Conservation (phyloP, 106 monocot genomes). For the Dactylorhiza incarnata region DNA sequence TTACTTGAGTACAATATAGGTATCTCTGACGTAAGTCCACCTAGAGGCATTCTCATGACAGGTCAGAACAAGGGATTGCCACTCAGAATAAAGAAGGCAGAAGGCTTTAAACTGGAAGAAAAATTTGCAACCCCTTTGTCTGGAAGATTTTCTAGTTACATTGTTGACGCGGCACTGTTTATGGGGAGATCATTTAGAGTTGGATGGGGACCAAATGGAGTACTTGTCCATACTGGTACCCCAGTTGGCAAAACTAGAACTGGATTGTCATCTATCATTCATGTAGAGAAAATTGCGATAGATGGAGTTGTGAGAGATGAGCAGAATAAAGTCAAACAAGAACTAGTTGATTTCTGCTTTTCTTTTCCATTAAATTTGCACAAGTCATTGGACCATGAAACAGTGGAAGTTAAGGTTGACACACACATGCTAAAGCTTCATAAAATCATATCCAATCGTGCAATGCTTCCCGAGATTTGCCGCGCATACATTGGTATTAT, state of each 20-base stretch:
- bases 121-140: constrained; percentile 54
- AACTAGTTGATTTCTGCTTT: constrained; percentile 74
- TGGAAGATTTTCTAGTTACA: constrained; percentile 41
- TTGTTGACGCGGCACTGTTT: constrained; percentile 84
- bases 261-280: constrained; percentile 71
- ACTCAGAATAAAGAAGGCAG: constrained; percentile 37
- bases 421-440: constrained; percentile 49
- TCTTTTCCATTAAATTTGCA: constrained; percentile 61
- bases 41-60: constrained; percentile 60
- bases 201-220: constrained; percentile 97
- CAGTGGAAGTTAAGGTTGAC: constrained; percentile 25
- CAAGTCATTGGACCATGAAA: constrained; percentile 66
- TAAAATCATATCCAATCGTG: constrained; percentile 49
- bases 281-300: constrained; percentile 65
- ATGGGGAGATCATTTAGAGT: constrained; percentile 98
- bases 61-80: constrained; percentile 60
- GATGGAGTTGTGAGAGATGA: constrained; percentile 67
- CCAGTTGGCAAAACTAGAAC: constrained; percentile 38
- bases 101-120: constrained; percentile 75
- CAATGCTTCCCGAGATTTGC: constrained; percentile 60
- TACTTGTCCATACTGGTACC: constrained; percentile 80
- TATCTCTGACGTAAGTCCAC: constrained; percentile 30
- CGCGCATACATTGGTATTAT: constrained; percentile 64
- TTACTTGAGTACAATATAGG: constrained; percentile 63
- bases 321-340: constrained; percentile 56